A percentile compares a stretch with the other conserved stretches of the same genome.
These are phyloP conservation scores for Lasiodiplodia sp. DNA, from an alignment of 2,329 filamentous ascomycete species.

Conservation along the genomic window DNA sequence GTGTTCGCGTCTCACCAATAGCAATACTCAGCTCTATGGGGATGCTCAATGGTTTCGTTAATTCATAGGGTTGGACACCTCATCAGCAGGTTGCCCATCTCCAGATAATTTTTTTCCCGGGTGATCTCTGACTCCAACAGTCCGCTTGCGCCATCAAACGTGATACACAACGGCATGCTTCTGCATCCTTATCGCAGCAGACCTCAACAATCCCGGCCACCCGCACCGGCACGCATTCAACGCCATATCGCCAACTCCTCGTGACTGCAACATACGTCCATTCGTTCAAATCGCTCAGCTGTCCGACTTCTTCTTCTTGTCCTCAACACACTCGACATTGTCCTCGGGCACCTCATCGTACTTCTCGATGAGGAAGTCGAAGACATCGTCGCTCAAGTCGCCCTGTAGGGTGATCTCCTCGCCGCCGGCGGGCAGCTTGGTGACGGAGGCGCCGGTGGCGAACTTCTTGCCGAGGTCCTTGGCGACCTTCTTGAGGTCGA, in stretches of 20 bases:
- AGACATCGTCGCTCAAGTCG: constrained; percentile 92
- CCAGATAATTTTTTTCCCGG: neutral
- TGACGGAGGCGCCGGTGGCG: constrained; percentile 90
- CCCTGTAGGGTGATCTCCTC: constrained; percentile 99
- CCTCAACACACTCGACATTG: constrained; percentile 70
- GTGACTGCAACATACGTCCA: neutral
- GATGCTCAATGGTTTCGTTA: neutral
- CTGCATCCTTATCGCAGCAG: neutral
- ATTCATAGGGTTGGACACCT: neutral
- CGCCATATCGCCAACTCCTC: neutral
- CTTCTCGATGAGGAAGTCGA: constrained; percentile 87
- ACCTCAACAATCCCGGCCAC: neutral
- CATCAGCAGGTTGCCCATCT: neutral
- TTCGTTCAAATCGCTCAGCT: neutral
- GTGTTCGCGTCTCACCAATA: too few relatives aligned
- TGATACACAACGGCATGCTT: neutral
- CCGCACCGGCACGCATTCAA: neutral
- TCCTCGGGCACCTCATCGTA: constrained; percentile 92
- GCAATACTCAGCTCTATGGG: neutral
- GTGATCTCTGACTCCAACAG: neutral
- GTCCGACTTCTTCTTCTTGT: constrained; percentile 29
- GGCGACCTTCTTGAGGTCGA: constrained; percentile 93
- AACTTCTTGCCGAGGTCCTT: constrained; percentile 99
- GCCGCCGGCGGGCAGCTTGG: constrained; percentile 82
- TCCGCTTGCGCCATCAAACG: neutral